Evolutionary conservation across 2,329 filamentous ascomycete genomes (phyloP).

Genomic region (Fusarium fracticaudum): DNA sequence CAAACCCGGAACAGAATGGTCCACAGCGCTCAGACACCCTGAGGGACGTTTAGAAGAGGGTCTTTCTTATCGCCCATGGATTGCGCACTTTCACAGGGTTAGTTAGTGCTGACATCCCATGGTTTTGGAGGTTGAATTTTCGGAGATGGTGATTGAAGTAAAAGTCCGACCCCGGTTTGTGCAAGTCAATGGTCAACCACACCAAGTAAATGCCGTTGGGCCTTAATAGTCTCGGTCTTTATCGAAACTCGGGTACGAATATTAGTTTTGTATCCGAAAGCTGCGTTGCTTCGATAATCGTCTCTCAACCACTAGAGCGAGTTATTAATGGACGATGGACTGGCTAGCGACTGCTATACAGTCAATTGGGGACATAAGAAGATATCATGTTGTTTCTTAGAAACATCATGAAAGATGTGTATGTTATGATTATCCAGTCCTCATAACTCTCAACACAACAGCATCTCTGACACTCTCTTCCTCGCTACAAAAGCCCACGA

Average conservation of each 20-base stretch:
- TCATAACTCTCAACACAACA: not conserved
- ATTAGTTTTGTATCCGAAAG: not conserved
- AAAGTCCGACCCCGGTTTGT: constrained; percentile 13
- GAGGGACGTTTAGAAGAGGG: not conserved
- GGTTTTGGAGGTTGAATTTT: not conserved
- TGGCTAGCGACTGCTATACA: not conserved
- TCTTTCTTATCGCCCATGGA: not conserved
- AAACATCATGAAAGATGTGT: not conserved
- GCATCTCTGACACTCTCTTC: not conserved
- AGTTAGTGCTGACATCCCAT: not conserved
- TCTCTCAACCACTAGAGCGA: not conserved
- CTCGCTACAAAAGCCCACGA: not conserved
- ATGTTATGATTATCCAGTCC: not conserved
- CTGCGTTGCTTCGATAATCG: not conserved
- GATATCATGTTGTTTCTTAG: not conserved
- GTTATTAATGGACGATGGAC: not conserved
- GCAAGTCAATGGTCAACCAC: not conserved
- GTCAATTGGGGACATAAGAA: not conserved
- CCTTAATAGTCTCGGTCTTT: not conserved
- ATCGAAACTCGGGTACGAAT: not conserved
- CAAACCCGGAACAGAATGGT: not conserved
- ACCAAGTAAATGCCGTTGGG: not conserved
- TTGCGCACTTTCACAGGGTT: not conserved
- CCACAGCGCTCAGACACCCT: not conserved
- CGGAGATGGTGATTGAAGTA: constrained; percentile 4